Percentiles rank a stretch among this genome's conserved stretches.
Evolutionary conservation across 2,329 filamentous ascomycete species (phyloP).

Genomic region (Aspergillus udagawae): DNA sequence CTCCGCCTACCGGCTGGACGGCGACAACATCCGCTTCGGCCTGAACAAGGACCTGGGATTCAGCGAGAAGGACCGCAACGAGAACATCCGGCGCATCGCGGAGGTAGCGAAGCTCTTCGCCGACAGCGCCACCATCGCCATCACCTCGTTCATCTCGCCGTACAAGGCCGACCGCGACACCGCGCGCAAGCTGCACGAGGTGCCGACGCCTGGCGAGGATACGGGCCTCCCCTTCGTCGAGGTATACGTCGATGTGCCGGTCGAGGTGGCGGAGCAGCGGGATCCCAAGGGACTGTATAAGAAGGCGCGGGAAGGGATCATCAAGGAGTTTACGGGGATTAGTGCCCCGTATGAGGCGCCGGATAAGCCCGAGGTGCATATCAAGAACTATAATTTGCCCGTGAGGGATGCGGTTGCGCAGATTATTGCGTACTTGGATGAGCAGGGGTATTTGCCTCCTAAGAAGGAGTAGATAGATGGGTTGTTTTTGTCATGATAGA

Average conservation of each 20-base stretch:
- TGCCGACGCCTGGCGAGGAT: conserved; percentile 54
- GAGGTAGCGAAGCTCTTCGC: conserved; percentile 98
- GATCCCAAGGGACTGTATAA: conserved; percentile 98
- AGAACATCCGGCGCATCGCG: conserved; percentile 95
- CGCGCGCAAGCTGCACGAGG: conserved; percentile 74
- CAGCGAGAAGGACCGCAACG: conserved; percentile 85
- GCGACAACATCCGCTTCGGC: conserved; percentile 97
- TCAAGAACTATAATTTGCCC: conserved; percentile 74
- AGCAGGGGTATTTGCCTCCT: conserved; percentile 58
- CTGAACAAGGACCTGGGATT: conserved; percentile 98
- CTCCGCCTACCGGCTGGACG: conserved; percentile 87
- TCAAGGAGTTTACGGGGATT: conserved; percentile 96
- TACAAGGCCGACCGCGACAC: conserved; percentile 82
- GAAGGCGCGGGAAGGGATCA: conserved; percentile 88
- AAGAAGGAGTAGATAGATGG: conserved; percentile 28
- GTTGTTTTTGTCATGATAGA: conserved; percentile 3
- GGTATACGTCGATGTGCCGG: conserved; percentile 85
- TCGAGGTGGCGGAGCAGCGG: conserved; percentile 88
- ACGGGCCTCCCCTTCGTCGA: conserved; percentile 80
- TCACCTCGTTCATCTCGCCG: conserved; percentile 96
- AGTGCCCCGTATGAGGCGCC: conserved; percentile 94
- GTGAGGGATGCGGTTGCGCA: conserved; percentile 85
- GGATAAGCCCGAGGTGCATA: conserved; percentile 76
- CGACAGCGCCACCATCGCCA: conserved; percentile 78
- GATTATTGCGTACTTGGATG: conserved; percentile 74